Base-by-base conservation (phyloP, 495 filamentous ascomycete genomes). In the Mytilinidion resinicola region DNA sequence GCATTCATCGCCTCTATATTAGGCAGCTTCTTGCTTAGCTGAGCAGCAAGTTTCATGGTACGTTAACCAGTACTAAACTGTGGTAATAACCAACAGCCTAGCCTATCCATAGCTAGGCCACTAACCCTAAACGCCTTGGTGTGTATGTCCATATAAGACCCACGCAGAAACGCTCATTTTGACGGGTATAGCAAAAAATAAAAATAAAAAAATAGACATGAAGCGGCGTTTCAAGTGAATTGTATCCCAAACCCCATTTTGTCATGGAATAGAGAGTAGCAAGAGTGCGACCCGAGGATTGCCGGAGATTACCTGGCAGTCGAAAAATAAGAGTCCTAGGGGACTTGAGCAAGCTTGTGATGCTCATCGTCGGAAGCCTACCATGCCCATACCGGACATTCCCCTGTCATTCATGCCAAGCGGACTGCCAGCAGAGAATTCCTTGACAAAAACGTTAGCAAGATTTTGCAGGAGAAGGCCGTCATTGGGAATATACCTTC, bases 401-500 rank as follows among this genome's bases (percentile, higher is more conserved):
- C 12, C 20, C 37, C 50, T 37, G 4, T 41, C 50, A 17, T 37
- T 53, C 11, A 49, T 19, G 42, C 48, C 48, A 34, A 53, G 36
- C 21, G 50, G 50, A 36, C 50, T 53, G 50, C 30, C 50, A 9
- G 50, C 50, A 17, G 50, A 11, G 37, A 30, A 37, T 7, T 53
- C 50, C 50, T 53, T 53, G 3, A 14, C 33, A 33, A 7, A 10
- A 36, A 30, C 15, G 15, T 19, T 53, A n/a, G 10, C 33, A 3
- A 34, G 5, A 15, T 34, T 15, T 9, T 36, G 17, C 15, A 37
- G 21, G 25, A 15, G 15, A 34, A 37, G 37, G 50, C 11, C 12
- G 17, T 53, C 34, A 15, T 41, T 17, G 14, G 19, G 25, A 55
- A 49, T 38, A 47, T 55, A 73, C 73, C 69, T 70, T 75, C 57